These are phyloP conservation scores for Plenodomus lindquistii DNA, from an alignment of 2,329 filamentous ascomycete genomes.

Conservation along the genomic window DNA sequence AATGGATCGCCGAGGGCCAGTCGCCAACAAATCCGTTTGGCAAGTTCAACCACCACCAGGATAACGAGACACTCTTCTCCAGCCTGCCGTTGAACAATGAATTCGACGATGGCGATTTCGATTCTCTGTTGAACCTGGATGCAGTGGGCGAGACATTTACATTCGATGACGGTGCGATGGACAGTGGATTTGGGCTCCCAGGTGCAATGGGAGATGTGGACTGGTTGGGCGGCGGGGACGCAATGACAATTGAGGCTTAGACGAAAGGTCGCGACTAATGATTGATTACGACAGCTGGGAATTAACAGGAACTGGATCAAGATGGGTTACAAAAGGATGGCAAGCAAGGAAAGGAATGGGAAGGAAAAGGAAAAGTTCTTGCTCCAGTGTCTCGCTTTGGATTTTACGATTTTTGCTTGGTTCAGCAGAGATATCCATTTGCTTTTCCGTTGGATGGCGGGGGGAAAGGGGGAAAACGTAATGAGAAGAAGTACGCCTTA, in stretches of 20 bases:
- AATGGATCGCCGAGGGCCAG: conserved; percentile 24
- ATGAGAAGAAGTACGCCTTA: too few species aligned
- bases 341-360: too few species aligned
- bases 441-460: too few species aligned
- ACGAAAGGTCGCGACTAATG: too few species aligned
- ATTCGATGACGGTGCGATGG: conserved; percentile 34
- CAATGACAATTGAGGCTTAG: conserved; percentile 15
- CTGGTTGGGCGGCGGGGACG: conserved; percentile 20
- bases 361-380: too few species aligned
- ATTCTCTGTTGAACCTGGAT: conserved; percentile 46
- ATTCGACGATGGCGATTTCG: conserved; percentile 47
- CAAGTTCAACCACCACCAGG: conserved; percentile 40
- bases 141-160: conserved; percentile 44
- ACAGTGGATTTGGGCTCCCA: conserved; percentile 10
- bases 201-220: conserved; percentile 14
- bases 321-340: too few species aligned
- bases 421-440: too few species aligned
- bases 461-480: too few species aligned
- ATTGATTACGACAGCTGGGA: too few species aligned
- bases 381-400: too few species aligned
- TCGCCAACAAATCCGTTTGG: conserved; percentile 20
- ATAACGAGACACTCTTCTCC: conserved; percentile 40
- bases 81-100: conserved; percentile 43
- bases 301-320: too few species aligned
- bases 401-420: too few species aligned